Base-by-base conservation (phyloP, 495 filamentous ascomycete species). In the Xylaria curta region DNA sequence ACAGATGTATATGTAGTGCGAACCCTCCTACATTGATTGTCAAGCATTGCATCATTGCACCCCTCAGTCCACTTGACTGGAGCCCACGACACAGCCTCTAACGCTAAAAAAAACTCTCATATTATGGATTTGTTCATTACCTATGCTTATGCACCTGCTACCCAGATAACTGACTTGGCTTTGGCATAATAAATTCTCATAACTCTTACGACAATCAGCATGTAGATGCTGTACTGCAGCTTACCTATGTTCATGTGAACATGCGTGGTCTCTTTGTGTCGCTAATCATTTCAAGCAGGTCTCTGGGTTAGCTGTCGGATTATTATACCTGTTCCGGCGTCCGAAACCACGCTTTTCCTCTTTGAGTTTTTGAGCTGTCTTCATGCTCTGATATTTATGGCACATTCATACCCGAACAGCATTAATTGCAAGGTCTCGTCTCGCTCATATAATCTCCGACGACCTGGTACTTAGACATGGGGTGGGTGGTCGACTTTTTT, bases 1-100 rank as follows among this genome's bases (percentile, higher is more conserved):
- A n/a, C n/a, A n/a, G n/a, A n/a, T n/a, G n/a, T n/a, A n/a, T n/a
- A n/a, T n/a, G n/a, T n/a, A 28, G 24, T 28, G 21, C 38, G 38
- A 42, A 42, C 38, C 38, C 38, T 40, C 10, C 24, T 1, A 12
- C 0, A 49, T 49, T 49, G 17, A 21, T n/a, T 12, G 47, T 53
- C 21, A 53, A 53, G 28, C 33, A n/a, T 60, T 38, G 58, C 33
- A 60, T 60, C 33, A 60, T 60, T 33, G 33, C 31, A 12, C 33
- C 58, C 31, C 15, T 42, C 13, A 12, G 38, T 4, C 0, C 26
- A 38, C 33, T 36, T 5, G 24, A 36, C 56, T 59, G 15, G 24
- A 9, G n/a, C 15, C 15, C 56, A 59, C 31, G 15, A 6, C 64
- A 67, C 64, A 67, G 64, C 64, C 65, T 33, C 65, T 19, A 10